Base-by-base conservation (phyloP, 345 rosid species). In the Citrus unshiu region DNA sequence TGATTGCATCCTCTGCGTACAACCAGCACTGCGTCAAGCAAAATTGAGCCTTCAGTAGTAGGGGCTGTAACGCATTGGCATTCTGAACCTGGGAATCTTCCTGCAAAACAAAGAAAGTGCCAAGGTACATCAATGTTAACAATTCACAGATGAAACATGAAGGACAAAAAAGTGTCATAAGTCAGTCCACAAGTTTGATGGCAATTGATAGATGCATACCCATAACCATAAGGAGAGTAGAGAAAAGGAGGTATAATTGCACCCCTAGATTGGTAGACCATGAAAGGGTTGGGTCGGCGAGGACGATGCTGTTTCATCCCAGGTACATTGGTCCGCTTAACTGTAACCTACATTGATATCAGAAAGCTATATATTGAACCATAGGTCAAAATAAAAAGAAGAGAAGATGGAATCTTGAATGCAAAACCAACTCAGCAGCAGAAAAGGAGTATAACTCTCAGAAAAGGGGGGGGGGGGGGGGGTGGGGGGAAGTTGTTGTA, bases 281-380 rank as follows among this genome's bases (percentile, higher is more conserved):
- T 72, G 56, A 72, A 88, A 7, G 91, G 87, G 73, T 70, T 90
- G 73, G 88, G 8, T 57, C 89, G 86, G 68, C 90, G 89, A 40
- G 91, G 89, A 5, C 86, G 94, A 62, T 82, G 84, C 75, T 87
- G 97, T 87, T 90, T 92, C 97, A 92, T 89, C 63, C 97, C 97
- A 65, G 97, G 97, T 32, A 90, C 34, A 76, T 89, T 92, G 74
- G 93, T 89, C 75, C 93, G 80, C 86, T 92, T 92, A 2, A 85
- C 88, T 19, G 91, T 89, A 39, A 92, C 89, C 97, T 90, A 76
- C 24, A 77, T 62, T 24, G 37, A 59, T 46, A 59, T 34, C 6
- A 35, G 66, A 46, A 34, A 32, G 29, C 30, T 16, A 21, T 67
- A 21, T 10, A 4, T 29, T 30, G 54, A 56, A 61, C 57, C 3